Conservation (phyloP, 768 basidiomycete species). For the Tricholoma sp. region DNA sequence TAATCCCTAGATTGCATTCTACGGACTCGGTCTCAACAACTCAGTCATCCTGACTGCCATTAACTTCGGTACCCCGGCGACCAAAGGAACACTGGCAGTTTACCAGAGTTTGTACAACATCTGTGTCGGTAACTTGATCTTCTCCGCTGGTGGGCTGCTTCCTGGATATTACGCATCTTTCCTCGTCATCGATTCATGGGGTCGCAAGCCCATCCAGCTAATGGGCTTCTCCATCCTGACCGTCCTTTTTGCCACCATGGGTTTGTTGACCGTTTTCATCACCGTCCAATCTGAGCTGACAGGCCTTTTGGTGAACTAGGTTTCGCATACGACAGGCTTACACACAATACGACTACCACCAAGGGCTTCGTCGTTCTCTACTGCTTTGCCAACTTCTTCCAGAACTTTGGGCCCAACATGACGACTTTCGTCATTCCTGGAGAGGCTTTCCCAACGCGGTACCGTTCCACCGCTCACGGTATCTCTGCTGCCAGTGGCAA, state of each 20-base stretch:
- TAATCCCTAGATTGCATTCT: slow-evolving; percentile 67
- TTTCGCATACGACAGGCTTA: slow-evolving; percentile 61
- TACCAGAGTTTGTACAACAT: slow-evolving; percentile 61
- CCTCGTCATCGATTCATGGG: slow-evolving; percentile 71
- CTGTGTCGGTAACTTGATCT: slow-evolving; percentile 70
- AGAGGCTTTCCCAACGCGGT: slow-evolving; percentile 85
- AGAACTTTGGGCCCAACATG: slow-evolving; percentile 81
- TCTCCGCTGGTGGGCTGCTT: slow-evolving; percentile 74
- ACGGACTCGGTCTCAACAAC: slow-evolving; percentile 84
- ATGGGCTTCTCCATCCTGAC: slow-evolving; percentile 73
- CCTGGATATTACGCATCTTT: slow-evolving; percentile 73
- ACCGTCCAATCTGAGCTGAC: neutral
- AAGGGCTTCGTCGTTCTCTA: slow-evolving; percentile 79
- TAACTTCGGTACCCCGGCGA: slow-evolving; percentile 53
- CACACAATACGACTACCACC: slow-evolving; percentile 28
- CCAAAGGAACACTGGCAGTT: slow-evolving; percentile 31
- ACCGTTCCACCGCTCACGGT: slow-evolving; percentile 81
- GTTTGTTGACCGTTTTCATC: slow-evolving; percentile 31
- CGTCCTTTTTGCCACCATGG: slow-evolving; percentile 63
- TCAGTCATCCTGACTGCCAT: slow-evolving; percentile 71
- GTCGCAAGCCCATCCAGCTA: slow-evolving; percentile 77
- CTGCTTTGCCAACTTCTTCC: slow-evolving; percentile 86
- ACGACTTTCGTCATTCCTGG: slow-evolving; percentile 82
- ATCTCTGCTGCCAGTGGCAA: slow-evolving; percentile 83
- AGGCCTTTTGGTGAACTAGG: slow-evolving; percentile 31